These are phyloP conservation scores for Amanita exitialis DNA, from an alignment of 768 basidiomycete species.

Conservation along the genomic window DNA sequence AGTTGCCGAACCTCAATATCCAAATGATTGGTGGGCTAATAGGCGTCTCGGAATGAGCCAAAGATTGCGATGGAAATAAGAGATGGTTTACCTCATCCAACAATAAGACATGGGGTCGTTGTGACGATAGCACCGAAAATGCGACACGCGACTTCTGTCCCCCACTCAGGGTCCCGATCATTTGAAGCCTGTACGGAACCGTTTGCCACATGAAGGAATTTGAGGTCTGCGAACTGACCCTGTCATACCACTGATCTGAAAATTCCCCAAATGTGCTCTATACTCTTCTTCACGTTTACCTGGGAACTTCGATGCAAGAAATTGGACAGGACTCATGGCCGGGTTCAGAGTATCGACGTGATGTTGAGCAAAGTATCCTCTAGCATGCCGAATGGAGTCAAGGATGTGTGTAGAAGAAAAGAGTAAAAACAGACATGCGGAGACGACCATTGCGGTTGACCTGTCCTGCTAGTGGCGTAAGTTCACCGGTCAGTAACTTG, in stretches of 20 bases:
- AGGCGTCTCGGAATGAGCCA: constrained; percentile 4
- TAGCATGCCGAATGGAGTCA: constrained; percentile 18
- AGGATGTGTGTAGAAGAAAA: not conserved
- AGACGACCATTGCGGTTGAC: constrained; percentile 87
- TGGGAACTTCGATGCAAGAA: constrained; percentile 86
- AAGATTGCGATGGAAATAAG: not conserved
- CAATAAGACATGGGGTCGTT: constrained; percentile 84
- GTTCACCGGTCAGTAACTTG: constrained; percentile 82
- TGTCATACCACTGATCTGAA: constrained; percentile 95
- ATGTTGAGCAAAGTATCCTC: constrained; percentile 90
- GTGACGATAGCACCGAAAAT: constrained; percentile 79
- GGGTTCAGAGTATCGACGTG: constrained; percentile 89
- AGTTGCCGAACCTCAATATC: constrained; percentile 73
- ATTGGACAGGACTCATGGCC: constrained; percentile 85
- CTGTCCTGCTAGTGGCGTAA: constrained; percentile 67
- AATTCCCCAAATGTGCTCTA: constrained; percentile 88
- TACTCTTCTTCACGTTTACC: constrained; percentile 97
- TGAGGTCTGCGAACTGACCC: constrained; percentile 35
- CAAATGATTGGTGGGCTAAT: constrained; percentile 85
- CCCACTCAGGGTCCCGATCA: constrained; percentile 86
- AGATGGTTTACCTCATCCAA: constrained; percentile 74
- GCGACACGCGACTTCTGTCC: constrained; percentile 96
- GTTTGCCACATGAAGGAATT: constrained; percentile 1
- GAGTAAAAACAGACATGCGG: constrained; percentile 53
- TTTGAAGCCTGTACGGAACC: constrained; percentile 48